These are phyloP conservation scores for Candida pseudoviswanathii DNA, from an alignment of 1,139 yeast genomes.

Conservation along the genomic window DNA sequence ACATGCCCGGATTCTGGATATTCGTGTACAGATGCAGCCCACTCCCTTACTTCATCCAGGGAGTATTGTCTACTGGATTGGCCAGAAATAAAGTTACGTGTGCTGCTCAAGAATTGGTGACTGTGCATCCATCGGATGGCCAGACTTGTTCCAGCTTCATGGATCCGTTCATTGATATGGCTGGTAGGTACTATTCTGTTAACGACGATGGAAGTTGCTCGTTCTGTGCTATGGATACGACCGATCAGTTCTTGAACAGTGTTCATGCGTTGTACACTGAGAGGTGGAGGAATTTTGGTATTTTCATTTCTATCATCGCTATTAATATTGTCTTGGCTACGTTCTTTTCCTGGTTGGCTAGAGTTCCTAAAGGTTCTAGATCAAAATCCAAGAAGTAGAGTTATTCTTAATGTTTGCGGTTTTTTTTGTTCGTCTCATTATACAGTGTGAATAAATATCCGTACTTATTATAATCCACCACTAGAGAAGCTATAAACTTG, in stretches of 20 bases:
- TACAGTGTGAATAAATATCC: too few relatives aligned
- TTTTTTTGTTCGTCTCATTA: too few relatives aligned
- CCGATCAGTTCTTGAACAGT: slow-evolving; percentile 51
- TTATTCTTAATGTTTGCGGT: too few relatives aligned
- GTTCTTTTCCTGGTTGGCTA: slow-evolving; percentile 67
- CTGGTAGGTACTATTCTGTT: background rate
- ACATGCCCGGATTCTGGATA: background rate
- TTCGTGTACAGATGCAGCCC: background rate
- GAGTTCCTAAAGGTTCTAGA: slow-evolving; percentile 63
- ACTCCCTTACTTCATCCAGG: background rate
- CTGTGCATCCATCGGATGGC: background rate
- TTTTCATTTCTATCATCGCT: background rate
- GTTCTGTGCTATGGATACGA: slow-evolving; percentile 51
- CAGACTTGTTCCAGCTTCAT: background rate
- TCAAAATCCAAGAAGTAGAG: slow-evolving; percentile 16
- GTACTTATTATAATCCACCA: slow-evolving; percentile 7
- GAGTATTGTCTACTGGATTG: background rate
- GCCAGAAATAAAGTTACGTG: background rate
- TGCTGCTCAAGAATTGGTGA: background rate
- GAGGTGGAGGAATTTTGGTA: background rate
- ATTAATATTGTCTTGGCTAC: slow-evolving; percentile 51
- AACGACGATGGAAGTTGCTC: slow-evolving; percentile 37
- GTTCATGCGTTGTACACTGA: slow-evolving; percentile 41
- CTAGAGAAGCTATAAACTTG: slow-evolving; percentile 42
- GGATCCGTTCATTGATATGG: background rate